Base-by-base conservation (phyloP, 768 basidiomycete species). In the Roridomyces roridus region DNA sequence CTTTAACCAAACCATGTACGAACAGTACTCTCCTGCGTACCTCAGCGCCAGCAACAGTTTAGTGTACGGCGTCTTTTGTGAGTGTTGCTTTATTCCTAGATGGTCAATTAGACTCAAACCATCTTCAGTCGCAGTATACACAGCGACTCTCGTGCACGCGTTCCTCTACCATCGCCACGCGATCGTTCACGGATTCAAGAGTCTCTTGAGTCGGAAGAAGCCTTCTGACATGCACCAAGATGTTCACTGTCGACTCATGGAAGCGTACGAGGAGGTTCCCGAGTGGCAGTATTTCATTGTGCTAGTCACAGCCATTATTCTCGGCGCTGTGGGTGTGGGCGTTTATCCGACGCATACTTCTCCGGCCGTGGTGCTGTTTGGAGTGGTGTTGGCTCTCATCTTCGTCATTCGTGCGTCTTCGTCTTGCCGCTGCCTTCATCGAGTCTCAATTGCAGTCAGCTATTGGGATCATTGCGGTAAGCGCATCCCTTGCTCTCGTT, bases 181-280 rank as follows among this genome's bases (percentile, higher is more conserved):
- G 57, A 75, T 80, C 57, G 68, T 66, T 59, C 60, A 67, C 1
- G 55, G 60, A 15, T 55, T 65, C 44, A 36, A 36, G 37, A 65
- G 55, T 36, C 53, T 58, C 34, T 68, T 74, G 29, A 68, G 71
- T 12, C 64, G 70, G 20, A 57, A 62, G 35, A 68, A 72, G 23
- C 66, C 74, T 29, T 65, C 68, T 35, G 70, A 74, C 24, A 12
- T 51, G 21, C 54, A 55, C 53, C 67, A 70, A 46, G 80, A 81
- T 42, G 66, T 81, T 17, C 80, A 80, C 43, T 65, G 67, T 6
- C 72, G 77, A 23, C 72, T 81, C 37, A 81, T 80, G 75, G 64
- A 65, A 47, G 63, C 56, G 39, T 80, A 81, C 54, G 68, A 46
- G 15, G 70, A 67, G 24, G 78, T 80, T 6, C 80, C 79, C 2